Conservation (phyloP, 345 rosid genomes). For the Rhodomyrtus tomentosa region DNA sequence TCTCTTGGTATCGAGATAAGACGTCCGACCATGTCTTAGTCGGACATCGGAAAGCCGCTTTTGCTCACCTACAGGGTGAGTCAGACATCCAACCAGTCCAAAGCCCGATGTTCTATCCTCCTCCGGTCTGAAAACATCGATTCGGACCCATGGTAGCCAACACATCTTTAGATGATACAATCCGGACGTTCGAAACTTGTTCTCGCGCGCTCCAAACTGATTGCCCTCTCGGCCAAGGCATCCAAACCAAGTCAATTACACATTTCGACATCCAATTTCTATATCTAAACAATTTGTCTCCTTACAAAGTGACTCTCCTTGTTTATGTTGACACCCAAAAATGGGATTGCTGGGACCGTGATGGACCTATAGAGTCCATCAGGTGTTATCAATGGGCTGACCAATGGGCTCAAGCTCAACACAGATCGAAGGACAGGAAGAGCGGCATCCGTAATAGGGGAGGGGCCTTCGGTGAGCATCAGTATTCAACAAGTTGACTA, state of each 20-base stretch:
- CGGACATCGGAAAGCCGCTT: background rate
- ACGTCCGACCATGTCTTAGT: background rate
- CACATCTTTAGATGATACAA: background rate
- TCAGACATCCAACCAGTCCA: background rate
- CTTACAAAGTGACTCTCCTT: background rate
- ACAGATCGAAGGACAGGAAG: too few species aligned
- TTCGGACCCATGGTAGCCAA: background rate
- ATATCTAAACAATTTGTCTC: background rate
- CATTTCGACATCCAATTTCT: background rate
- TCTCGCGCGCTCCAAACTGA: background rate
- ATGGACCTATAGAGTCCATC: too few species aligned
- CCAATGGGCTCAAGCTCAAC: too few species aligned
- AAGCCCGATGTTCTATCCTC: background rate
- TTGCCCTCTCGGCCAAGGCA: background rate
- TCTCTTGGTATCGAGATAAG: background rate
- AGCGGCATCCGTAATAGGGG: too few species aligned
- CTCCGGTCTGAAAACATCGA: background rate
- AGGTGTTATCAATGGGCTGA: too few species aligned
- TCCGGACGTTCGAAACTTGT: background rate
- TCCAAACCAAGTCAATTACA: background rate
- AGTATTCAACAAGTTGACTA: too few species aligned
- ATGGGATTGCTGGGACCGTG: too few species aligned
- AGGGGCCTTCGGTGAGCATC: too few species aligned
- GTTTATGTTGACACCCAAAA: too few species aligned
- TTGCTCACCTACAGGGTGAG: background rate